A percentile compares a stretch with the other conserved stretches of the same genome.
These are phyloP conservation scores for Cordia subcordata DNA, from an alignment of 257 asterid species.

Conservation along the genomic window DNA sequence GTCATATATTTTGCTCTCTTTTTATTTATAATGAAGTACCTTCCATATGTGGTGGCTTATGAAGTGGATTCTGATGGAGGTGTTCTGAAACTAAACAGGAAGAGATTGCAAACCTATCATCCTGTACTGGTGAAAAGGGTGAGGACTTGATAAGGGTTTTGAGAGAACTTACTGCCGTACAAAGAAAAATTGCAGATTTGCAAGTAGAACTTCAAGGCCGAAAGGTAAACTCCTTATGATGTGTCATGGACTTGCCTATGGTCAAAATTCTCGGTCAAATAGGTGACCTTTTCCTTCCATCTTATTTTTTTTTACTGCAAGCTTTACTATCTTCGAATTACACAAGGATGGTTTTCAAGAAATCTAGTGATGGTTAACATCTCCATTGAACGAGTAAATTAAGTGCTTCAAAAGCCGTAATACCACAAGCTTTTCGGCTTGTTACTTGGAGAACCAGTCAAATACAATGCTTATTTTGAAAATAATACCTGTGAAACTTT, in stretches of 20 bases:
- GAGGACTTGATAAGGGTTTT: constrained; percentile 86
- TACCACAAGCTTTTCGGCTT: too few relatives aligned
- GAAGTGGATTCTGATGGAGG: constrained; percentile 10
- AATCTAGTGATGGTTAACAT: not conserved
- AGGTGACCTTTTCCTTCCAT: not conserved
- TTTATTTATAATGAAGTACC: not conserved
- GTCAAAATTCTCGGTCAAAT: not conserved
- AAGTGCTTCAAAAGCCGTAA: too few relatives aligned
- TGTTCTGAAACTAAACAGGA: constrained; percentile 46
- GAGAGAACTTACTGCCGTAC: constrained; percentile 86
- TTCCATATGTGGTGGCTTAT: not conserved
- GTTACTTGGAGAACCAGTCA: too few relatives aligned
- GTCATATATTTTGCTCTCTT: too few relatives aligned
- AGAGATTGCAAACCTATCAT: constrained; percentile 56
- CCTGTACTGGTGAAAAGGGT: constrained; percentile 56
- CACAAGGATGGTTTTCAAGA: not conserved
- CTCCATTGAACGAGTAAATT: not conserved
- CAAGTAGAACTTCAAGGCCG: constrained; percentile 99
- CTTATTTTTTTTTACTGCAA: not conserved
- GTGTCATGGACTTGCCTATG: not conserved
- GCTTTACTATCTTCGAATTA: not conserved
- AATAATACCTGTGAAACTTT: too few relatives aligned
- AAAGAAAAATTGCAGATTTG: constrained; percentile 88
- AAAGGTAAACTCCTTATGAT: constrained; percentile 46
- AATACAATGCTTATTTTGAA: too few relatives aligned